Base-by-base conservation (phyloP, 75 land plant species). In the Picea sitchensis region DNA sequence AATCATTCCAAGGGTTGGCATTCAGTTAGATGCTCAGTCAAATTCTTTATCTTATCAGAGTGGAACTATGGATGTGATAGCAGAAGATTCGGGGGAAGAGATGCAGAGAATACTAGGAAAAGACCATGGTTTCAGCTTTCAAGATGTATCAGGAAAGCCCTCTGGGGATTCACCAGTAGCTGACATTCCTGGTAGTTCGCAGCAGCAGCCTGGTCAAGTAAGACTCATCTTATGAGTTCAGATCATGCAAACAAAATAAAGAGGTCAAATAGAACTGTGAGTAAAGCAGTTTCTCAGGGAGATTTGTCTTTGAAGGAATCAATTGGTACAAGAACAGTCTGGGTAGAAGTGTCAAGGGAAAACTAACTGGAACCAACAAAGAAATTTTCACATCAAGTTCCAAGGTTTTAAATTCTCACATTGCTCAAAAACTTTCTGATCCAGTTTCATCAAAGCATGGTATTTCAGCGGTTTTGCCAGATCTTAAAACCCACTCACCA, bases 401-500 rank as follows among this genome's bases (percentile, higher is more conserved):
- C 26, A 59, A 59, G 78, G 32, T 38, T 54, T 32, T 36, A 32
- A 80, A 57, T 54, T 20, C 18, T 20, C 61, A 75, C 32, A 59
- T 26, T 38, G 32, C 13, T 80, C 65, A 44, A 26, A 85, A 71
- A 83, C 68, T 17, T 78, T 61, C 74, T 31, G 56, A 76, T 56
- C 61, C 20, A 59, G 31, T 72, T 26, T 81, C 65, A 63, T 87
- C 79, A 59, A 90, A 82, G 67, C 76, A 79, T 23, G 58, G 12
- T 69, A 41, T 69, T 38, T 80, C 31, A 85, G 76, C 73, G 0
- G 21, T 75, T 59, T 57, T 87, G 67, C 75, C 81, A 78, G 82
- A 78, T 34, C 59, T 13, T 80, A 81, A 80, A 84, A 62, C 68
- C 85, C 80, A 36, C 85, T 69, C 81, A 82, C 77, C 78, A 56